Percentiles rank a stretch among this genome's conserved stretches.
Conservation (phyloP, 2,329 filamentous ascomycete genomes). For the Microdochium paspali region DNA sequence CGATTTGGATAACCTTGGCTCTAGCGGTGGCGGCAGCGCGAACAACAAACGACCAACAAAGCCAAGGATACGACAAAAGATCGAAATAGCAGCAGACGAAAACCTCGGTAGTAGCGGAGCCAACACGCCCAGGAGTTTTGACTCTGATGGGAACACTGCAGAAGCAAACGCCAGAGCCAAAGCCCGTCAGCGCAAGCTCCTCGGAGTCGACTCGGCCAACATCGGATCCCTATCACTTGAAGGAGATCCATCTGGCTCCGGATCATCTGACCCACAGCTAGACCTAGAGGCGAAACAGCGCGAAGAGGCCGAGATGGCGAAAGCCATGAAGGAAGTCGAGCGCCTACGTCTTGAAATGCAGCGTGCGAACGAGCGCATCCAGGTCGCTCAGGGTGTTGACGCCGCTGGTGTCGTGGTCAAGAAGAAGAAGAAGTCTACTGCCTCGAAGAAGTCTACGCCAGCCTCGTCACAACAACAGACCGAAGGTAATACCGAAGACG, state of each 20-base stretch:
- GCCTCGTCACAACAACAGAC: constrained; percentile 2
- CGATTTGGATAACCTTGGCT: constrained; percentile 53
- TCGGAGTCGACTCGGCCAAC: constrained; percentile 81
- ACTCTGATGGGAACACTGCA: constrained; percentile 21
- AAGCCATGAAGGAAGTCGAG: constrained; percentile 84
- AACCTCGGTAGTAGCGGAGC: constrained; percentile 47
- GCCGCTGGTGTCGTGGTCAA: constrained; percentile 56
- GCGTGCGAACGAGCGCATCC: constrained; percentile 64
- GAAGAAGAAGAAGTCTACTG: constrained; percentile 59
- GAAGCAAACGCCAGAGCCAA: constrained; percentile 35
- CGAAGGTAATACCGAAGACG: constrained; percentile 2
- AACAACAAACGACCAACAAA: constrained; percentile 12
- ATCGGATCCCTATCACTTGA: constrained; percentile 66
- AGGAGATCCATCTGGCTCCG: constrained; percentile 29
- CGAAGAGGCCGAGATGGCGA: constrained; percentile 82
- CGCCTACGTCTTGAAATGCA: constrained; percentile 82
- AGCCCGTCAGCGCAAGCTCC: constrained; percentile 52
- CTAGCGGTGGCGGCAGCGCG: constrained; percentile 16
- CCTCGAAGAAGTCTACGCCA: constrained; percentile 23
- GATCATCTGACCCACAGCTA: not conserved
- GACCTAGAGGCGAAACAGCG: constrained; percentile 59
- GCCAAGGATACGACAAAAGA: constrained; percentile 43
- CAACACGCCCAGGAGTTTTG: constrained; percentile 26
- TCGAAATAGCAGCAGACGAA: constrained; percentile 66
- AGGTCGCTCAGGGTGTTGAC: constrained; percentile 59